Percentiles rank a stretch among this genome's conserved stretches.
Evolutionary conservation across 192 early-diverging fungal species (phyloP).

Genomic region (Jimgerdemannia lactiflua): DNA sequence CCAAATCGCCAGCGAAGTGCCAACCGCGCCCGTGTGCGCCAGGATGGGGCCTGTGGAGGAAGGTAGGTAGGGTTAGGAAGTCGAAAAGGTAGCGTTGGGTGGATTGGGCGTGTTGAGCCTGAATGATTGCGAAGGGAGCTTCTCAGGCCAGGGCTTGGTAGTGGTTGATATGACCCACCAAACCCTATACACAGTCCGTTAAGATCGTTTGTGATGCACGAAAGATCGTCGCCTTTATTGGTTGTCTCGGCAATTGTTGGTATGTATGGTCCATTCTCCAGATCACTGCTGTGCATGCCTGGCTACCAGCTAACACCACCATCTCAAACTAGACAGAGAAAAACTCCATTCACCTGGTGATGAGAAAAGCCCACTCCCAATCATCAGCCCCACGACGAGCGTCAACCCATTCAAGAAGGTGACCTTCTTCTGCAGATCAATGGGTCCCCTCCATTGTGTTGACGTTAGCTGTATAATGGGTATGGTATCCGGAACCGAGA

Average conservation of each 20-base stretch:
- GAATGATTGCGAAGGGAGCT: too few species aligned
- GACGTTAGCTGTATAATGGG: conserved; percentile 35
- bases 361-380: conserved; percentile 80
- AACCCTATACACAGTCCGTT: too few species aligned
- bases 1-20: conserved; percentile 77
- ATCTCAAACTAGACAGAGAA: not conserved
- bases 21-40: conserved; percentile 57
- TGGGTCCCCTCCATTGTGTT: conserved; percentile 29
- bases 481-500: conserved; percentile 32
- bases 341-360: conserved; percentile 52
- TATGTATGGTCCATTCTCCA: too few species aligned
- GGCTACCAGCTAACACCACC: too few species aligned
- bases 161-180: too few species aligned
- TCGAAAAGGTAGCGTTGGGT: too few species aligned
- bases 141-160: too few species aligned
- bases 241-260: too few species aligned
- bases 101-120: too few species aligned
- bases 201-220: too few species aligned
- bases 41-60: conserved; percentile 50
- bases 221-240: too few species aligned
- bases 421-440: conserved; percentile 52
- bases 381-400: conserved; percentile 73
- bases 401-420: conserved; percentile 62
- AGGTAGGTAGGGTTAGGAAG: not conserved
- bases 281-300: too few species aligned